phyloP scores from a whole-genome alignment of 2,329 filamentous ascomycete species.

The Phaeoacremonium minimum region DNA sequence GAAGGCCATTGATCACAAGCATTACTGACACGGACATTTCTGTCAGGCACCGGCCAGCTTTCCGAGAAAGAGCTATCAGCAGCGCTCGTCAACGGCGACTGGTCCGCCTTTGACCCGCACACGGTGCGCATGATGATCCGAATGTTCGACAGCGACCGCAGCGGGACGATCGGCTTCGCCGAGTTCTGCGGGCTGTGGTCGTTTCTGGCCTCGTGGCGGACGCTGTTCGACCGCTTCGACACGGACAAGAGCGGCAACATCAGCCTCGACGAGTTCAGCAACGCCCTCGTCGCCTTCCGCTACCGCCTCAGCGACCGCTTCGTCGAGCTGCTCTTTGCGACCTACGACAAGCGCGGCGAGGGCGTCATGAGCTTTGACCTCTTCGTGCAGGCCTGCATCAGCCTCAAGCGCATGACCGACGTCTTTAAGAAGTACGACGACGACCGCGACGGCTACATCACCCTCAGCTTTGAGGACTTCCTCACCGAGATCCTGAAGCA shows the following conservation, averaged over 20 bases:
- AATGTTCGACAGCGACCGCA: constrained; percentile 95
- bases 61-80: constrained; percentile 83
- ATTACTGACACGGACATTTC: no score
- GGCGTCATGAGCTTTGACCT: constrained; percentile 86
- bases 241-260: constrained; percentile 84
- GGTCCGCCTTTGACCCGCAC: constrained; percentile 84
- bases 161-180: constrained; percentile 85
- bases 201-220: constrained; percentile 90
- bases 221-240: constrained; percentile 93
- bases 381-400: constrained; percentile 97
- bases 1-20: no score
- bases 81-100: constrained; percentile 94
- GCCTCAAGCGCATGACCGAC: constrained; percentile 96
- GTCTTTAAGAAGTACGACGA: constrained; percentile 99
- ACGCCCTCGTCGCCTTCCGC: constrained; percentile 87
- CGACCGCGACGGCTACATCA: constrained; percentile 91
- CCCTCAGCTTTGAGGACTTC: constrained; percentile 77
- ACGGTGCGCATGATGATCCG: constrained; percentile 99
- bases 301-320: constrained; percentile 85
- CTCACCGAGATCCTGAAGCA: constrained; percentile 64
- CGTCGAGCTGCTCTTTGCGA: constrained; percentile 78
- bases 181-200: constrained; percentile 97
- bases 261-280: constrained; percentile 78
- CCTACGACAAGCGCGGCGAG: constrained; percentile 74
- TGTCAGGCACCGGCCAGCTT: constrained; percentile 69